Conservation (phyloP, 306 rosid genomes). For the Trifolium dubium region DNA sequence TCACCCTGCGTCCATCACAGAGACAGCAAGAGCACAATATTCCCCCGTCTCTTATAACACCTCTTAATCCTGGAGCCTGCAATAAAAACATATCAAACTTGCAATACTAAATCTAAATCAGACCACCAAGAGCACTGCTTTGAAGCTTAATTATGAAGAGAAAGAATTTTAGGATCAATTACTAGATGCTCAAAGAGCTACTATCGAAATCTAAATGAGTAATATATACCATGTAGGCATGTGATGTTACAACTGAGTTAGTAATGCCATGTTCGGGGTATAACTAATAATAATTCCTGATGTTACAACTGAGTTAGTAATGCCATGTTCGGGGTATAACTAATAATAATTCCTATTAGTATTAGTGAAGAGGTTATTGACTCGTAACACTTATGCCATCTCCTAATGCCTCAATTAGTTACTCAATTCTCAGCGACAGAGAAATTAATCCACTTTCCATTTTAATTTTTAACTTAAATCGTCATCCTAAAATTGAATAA, state of each 20-base stretch:
- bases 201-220: not conserved
- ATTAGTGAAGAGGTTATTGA: slow-evolving; percentile 4
- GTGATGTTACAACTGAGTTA: not conserved
- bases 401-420: slow-evolving; percentile 13
- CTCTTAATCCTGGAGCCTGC: slow-evolving; percentile 81
- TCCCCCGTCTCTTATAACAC: slow-evolving; percentile 80
- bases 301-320: not conserved
- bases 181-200: slow-evolving; percentile 9
- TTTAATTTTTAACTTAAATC: not conserved
- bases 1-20: slow-evolving; percentile 83
- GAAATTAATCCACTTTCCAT: not conserved
- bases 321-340: not conserved
- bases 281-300: not conserved
- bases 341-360: slow-evolving; percentile 17
- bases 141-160: not conserved
- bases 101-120: slow-evolving; percentile 20
- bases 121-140: not conserved
- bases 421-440: not conserved
- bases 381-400: slow-evolving; percentile 26
- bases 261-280: slow-evolving; percentile 2
- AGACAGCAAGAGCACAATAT: slow-evolving; percentile 79
- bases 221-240: not conserved
- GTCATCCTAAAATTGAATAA: not conserved
- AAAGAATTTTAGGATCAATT: slow-evolving; percentile 9
- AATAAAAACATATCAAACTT: slow-evolving; percentile 28